These are phyloP conservation scores for Taxillus chinensis DNA, from an alignment of 164 flowering plant genomes.

Conservation along the genomic window DNA sequence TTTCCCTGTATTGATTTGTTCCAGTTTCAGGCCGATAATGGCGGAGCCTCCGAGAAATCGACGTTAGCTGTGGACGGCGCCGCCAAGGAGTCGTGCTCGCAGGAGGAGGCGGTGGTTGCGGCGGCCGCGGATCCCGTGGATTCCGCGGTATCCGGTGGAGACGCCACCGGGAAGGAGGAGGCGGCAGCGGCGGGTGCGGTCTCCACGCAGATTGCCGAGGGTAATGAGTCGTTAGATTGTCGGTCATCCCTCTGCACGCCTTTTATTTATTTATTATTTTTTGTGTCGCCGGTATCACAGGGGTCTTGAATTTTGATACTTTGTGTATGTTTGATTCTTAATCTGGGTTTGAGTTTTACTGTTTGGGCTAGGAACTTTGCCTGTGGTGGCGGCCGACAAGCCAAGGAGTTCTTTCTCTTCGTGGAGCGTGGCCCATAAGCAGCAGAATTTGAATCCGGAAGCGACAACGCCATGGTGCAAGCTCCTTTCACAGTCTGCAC, in stretches of 20 bases:
- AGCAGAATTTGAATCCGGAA: conserved; percentile 24
- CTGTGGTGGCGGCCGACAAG: conserved; percentile 29
- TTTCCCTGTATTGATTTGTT: neutral
- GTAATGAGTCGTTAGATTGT: conserved; percentile 13
- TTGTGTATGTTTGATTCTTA: neutral
- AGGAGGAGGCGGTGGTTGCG: conserved; percentile 26
- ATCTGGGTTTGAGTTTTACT: conserved; percentile 4
- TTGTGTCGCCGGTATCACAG: conserved; percentile 2
- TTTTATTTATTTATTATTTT: neutral
- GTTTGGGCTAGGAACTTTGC: conserved; percentile 24
- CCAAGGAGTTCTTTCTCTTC: conserved; percentile 36
- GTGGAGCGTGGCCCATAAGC: conserved; percentile 35
- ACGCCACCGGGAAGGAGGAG: conserved; percentile 12
- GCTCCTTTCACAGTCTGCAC: conserved; percentile 50
- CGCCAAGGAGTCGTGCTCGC: conserved; percentile 36
- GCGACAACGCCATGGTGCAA: conserved; percentile 55
- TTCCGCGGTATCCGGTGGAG: conserved; percentile 18
- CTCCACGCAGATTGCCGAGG: conserved; percentile 34
- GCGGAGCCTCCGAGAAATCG: conserved; percentile 38
- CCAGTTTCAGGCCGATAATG: conserved; percentile 34
- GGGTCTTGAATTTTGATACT: neutral
- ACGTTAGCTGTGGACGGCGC: conserved; percentile 35
- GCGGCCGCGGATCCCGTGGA: conserved; percentile 32
- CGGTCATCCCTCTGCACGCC: neutral
- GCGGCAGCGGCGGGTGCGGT: conserved; percentile 18